These are phyloP conservation scores for Ammopiptanthus mongolicus DNA, from an alignment of 306 rosid genomes.

Conservation along the genomic window DNA sequence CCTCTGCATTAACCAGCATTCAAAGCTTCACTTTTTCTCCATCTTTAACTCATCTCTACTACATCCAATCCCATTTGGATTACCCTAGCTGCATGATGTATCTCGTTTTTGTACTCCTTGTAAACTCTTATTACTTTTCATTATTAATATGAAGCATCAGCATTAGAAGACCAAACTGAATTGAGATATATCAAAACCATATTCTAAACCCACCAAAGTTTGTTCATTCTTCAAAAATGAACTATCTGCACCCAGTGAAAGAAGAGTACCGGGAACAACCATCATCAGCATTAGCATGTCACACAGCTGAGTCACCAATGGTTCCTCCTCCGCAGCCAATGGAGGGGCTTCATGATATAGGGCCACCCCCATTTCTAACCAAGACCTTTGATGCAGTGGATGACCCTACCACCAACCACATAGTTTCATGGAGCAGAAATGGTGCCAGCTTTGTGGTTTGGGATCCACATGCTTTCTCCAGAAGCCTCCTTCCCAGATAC, in stretches of 20 bases:
- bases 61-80: not conserved
- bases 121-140: not conserved
- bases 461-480: slow-evolving; percentile 76
- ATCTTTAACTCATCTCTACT: not conserved
- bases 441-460: slow-evolving; percentile 80
- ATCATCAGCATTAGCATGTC: slow-evolving; percentile 26
- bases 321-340: slow-evolving; percentile 60
- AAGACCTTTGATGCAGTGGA: slow-evolving; percentile 87
- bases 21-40: not conserved
- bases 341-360: slow-evolving; percentile 75
- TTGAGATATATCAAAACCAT: not conserved
- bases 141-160: not conserved
- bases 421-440: slow-evolving; percentile 74
- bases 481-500: slow-evolving; percentile 58
- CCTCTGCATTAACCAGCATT: not conserved
- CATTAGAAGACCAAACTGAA: not conserved
- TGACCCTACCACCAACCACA: slow-evolving; percentile 45
- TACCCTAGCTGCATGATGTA: not conserved
- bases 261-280: slow-evolving; percentile 47
- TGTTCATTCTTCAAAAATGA: slow-evolving; percentile 22
- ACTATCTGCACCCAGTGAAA: slow-evolving; percentile 46
- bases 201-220: not conserved
- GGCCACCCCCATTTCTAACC: slow-evolving; percentile 90
- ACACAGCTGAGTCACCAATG: slow-evolving; percentile 6
- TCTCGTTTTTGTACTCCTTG: not conserved